Evolutionary conservation across 2,329 filamentous ascomycete species (phyloP).

Genomic region (Fusarium albidum): DNA sequence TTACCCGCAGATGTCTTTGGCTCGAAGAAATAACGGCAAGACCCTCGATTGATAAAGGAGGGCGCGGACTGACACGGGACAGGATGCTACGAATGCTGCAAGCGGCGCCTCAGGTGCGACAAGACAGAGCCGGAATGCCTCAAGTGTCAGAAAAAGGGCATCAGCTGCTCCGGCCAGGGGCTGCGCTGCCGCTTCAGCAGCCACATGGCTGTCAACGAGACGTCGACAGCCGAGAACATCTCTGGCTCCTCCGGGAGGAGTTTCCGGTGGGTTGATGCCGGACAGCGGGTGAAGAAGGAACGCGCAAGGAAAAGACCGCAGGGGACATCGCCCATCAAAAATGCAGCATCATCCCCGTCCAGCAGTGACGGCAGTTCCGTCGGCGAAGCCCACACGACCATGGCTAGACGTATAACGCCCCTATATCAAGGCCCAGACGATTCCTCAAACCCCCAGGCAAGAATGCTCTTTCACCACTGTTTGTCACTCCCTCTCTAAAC

Average conservation of each 20-base stretch:
- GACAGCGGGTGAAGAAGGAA: constrained; percentile 13
- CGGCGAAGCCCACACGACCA: background rate
- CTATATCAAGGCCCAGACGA: constrained; percentile 38
- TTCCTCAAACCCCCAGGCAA: constrained; percentile 38
- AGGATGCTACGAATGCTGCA: constrained; percentile 51
- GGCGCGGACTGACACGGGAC: constrained; percentile 1
- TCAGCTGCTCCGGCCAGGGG: constrained; percentile 49
- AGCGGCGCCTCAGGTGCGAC: constrained; percentile 50
- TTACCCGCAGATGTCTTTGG: constrained; percentile 35
- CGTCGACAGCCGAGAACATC: background rate
- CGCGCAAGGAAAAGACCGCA: constrained; percentile 3
- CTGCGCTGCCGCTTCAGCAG: constrained; percentile 48
- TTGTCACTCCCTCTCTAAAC: background rate
- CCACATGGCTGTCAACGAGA: constrained; percentile 32
- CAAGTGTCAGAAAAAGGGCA: constrained; percentile 50
- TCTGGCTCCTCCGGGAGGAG: constrained; percentile 8
- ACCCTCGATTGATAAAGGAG: no score
- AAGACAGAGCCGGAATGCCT: constrained; percentile 48
- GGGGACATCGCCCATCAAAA: background rate
- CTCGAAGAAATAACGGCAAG: constrained; percentile 40
- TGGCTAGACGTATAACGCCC: constrained; percentile 3
- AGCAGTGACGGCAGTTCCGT: constrained; percentile 20
- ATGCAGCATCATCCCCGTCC: constrained; percentile 4
- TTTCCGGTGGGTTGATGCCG: constrained; percentile 30
- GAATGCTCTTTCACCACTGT: constrained; percentile 50